A percentile compares a stretch with the other conserved stretches of the same genome.
Evolutionary conservation across 345 rosid genomes (phyloP).

Genomic region (Mercurialis annua): DNA sequence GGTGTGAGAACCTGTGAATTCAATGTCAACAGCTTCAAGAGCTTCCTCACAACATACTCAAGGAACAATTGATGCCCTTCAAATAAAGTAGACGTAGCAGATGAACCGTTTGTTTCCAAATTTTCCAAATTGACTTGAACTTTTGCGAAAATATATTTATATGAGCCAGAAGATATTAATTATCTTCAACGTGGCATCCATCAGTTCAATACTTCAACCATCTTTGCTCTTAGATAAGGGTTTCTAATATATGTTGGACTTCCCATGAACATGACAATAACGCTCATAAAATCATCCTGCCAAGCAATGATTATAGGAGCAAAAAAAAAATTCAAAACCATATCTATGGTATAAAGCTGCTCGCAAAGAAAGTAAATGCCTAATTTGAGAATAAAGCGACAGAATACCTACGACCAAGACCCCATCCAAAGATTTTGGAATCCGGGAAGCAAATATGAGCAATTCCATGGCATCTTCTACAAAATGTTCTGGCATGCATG

Average conservation of each 20-base stretch:
- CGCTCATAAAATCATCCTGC: constrained; percentile 98
- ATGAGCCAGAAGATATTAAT: constrained; percentile 15
- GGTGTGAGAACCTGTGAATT: constrained; percentile 97
- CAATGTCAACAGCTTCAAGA: constrained; percentile 98
- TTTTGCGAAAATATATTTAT: background rate
- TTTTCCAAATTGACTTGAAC: background rate
- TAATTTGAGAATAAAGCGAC: constrained; percentile 13
- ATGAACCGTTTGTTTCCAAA: constrained; percentile 55
- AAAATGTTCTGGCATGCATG: constrained; percentile 98
- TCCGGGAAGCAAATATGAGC: constrained; percentile 85
- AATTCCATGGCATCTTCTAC: constrained; percentile 98
- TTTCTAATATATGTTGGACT: constrained; percentile 84
- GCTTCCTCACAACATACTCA: constrained; percentile 92
- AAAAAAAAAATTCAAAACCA: too few species aligned
- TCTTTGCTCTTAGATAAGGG: constrained; percentile 96
- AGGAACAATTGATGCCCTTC: constrained; percentile 94
- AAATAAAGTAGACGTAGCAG: constrained; percentile 73
- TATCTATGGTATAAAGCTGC: background rate
- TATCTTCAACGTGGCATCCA: constrained; percentile 98
- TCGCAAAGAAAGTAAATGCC: background rate
- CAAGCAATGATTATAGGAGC: constrained; percentile 23
- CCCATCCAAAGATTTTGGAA: constrained; percentile 90
- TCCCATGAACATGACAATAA: constrained; percentile 96
- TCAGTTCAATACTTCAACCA: constrained; percentile 98
- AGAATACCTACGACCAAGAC: constrained; percentile 55